Evolutionary conservation across 306 rosid genomes (phyloP).

Genomic region (Canavalia gladiata): DNA sequence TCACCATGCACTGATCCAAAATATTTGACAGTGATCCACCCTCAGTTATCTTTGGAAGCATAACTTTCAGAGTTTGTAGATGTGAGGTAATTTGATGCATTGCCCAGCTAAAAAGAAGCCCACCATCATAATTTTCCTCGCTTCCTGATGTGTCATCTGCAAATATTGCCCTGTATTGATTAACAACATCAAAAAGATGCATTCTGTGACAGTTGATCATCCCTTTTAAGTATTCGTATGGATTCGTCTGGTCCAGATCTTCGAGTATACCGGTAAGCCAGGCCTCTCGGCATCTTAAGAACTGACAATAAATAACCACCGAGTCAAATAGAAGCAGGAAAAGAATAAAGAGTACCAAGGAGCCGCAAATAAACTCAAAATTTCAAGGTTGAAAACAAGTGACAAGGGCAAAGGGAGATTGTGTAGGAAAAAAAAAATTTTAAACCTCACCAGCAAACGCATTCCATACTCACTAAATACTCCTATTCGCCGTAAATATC

Average conservation of each 20-base stretch:
- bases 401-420: slow-evolving; percentile 32
- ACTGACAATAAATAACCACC: slow-evolving; percentile 59
- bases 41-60: slow-evolving; percentile 96
- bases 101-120: slow-evolving; percentile 99
- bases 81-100: slow-evolving; percentile 95
- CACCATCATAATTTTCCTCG: slow-evolving; percentile 96
- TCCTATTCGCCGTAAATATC: slow-evolving; percentile 90
- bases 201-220: slow-evolving; percentile 92
- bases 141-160: slow-evolving; percentile 97
- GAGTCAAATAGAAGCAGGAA: slow-evolving; percentile 45
- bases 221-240: slow-evolving; percentile 90
- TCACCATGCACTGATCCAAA: slow-evolving; percentile 98
- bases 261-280: slow-evolving; percentile 97
- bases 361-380: slow-evolving; percentile 37
- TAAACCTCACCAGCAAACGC: slow-evolving; percentile 87
- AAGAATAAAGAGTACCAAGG: neutral
- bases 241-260: slow-evolving; percentile 90
- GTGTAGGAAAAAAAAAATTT: neutral
- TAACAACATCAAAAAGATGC: slow-evolving; percentile 99
- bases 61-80: slow-evolving; percentile 78
- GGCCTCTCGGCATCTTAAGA: slow-evolving; percentile 95
- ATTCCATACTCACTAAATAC: slow-evolving; percentile 94
- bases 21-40: slow-evolving; percentile 95
- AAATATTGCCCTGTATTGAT: slow-evolving; percentile 98
- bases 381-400: slow-evolving; percentile 31